phyloP scores from a whole-genome alignment of 805 yeast species.

The Wickerhamiella parazyma region DNA sequence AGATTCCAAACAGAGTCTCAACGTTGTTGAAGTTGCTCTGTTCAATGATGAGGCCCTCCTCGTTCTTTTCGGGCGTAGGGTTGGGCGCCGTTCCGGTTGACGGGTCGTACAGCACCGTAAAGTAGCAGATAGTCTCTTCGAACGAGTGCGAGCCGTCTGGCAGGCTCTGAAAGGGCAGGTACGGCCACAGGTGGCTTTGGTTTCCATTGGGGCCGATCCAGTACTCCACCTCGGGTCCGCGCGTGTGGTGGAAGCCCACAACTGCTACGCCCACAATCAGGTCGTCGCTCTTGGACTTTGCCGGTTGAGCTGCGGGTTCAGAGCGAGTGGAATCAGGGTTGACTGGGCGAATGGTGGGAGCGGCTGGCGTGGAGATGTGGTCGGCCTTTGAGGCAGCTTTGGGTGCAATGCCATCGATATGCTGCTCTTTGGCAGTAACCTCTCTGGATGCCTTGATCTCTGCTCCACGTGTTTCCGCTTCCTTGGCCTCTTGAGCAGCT shows the following conservation, averaged over 20 bases:
- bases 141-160: conserved; percentile 94
- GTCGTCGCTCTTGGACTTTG: conserved; percentile 4
- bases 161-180: conserved; percentile 82
- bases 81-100: conserved; percentile 34
- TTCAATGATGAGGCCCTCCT: conserved; percentile 30
- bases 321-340: too few relatives aligned
- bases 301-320: too few relatives aligned
- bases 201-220: conserved; percentile 47
- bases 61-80: conserved; percentile 26
- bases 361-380: too few relatives aligned
- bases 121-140: conserved; percentile 86
- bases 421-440: too few relatives aligned
- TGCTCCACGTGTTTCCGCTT: neutral
- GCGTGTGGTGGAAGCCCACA: conserved; percentile 80
- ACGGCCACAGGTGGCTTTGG: conserved; percentile 53
- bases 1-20: conserved; percentile 82
- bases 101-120: conserved; percentile 65
- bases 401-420: too few relatives aligned
- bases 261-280: conserved; percentile 71
- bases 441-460: too few relatives aligned
- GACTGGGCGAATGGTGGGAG: too few relatives aligned
- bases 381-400: too few relatives aligned
- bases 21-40: conserved; percentile 30
- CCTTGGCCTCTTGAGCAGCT: neutral
- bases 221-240: conserved; percentile 93